Evolutionary conservation across 768 basidiomycete species (phyloP).

Genomic region (Russula griseocarnosa): DNA sequence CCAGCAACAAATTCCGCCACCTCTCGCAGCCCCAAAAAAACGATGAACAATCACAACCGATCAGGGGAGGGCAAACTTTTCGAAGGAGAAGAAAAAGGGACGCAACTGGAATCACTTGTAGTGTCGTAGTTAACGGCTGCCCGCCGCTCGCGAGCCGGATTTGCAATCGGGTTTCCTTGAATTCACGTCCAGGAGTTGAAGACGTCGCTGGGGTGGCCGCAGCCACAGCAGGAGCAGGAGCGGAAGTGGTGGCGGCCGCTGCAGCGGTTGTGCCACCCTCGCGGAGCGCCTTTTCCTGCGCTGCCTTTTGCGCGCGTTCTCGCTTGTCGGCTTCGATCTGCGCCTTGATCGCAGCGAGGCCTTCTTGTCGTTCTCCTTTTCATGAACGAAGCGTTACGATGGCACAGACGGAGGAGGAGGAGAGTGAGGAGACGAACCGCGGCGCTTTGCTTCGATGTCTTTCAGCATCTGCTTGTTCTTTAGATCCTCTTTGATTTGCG

Average conservation of each 20-base stretch:
- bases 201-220: slow-evolving; percentile 40
- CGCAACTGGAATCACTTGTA: slow-evolving; percentile 76
- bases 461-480: slow-evolving; percentile 75
- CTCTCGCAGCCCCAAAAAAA: slow-evolving; percentile 60
- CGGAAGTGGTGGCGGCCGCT: slow-evolving; percentile 36
- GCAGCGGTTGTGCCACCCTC: slow-evolving; percentile 55
- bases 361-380: slow-evolving; percentile 85
- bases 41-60: background rate
- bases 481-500: slow-evolving; percentile 69
- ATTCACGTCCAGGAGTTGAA: slow-evolving; percentile 60
- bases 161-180: slow-evolving; percentile 84
- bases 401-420: background rate
- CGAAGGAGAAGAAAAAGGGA: slow-evolving; percentile 14
- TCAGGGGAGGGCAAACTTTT: background rate
- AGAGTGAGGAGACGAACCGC: slow-evolving; percentile 49
- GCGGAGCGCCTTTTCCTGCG: slow-evolving; percentile 85
- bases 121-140: slow-evolving; percentile 72
- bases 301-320: slow-evolving; percentile 80
- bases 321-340: slow-evolving; percentile 95
- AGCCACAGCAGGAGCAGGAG: slow-evolving; percentile 38
- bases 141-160: slow-evolving; percentile 82
- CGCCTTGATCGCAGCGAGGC: slow-evolving; percentile 85
- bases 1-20: slow-evolving; percentile 86
- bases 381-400: slow-evolving; percentile 33
- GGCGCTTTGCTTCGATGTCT: slow-evolving; percentile 76